phyloP scores from a whole-genome alignment of 2,329 filamentous ascomycete genomes.

The Colletotrichum sojae region DNA sequence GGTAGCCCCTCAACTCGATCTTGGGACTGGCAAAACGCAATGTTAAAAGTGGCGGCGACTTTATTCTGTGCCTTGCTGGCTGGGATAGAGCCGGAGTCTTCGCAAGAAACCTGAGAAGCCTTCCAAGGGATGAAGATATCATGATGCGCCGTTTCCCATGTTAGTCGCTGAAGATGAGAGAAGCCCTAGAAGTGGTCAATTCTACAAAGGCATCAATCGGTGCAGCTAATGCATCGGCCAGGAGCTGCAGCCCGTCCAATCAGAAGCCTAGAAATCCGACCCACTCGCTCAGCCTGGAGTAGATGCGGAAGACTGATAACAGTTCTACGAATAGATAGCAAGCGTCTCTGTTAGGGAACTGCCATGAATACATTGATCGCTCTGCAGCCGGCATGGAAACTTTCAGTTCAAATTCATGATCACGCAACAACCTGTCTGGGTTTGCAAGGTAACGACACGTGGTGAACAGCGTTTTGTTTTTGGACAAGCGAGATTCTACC shows the following conservation, averaged over 20 bases:
- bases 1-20: conserved; percentile 83
- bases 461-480: too few species aligned
- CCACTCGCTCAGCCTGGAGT: conserved; percentile 1
- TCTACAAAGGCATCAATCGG: not conserved
- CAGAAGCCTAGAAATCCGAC: not conserved
- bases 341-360: not conserved
- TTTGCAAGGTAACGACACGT: conserved; percentile 10
- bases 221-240: not conserved
- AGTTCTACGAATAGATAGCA: not conserved
- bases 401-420: not conserved
- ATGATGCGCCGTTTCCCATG: conserved; percentile 9
- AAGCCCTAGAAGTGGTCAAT: not conserved
- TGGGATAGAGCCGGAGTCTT: not conserved
- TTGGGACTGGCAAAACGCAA: conserved; percentile 28
- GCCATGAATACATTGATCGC: not conserved
- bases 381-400: not conserved
- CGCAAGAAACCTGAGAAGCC: not conserved
- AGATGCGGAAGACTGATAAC: not conserved
- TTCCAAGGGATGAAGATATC: not conserved
- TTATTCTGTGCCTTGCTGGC: not conserved
- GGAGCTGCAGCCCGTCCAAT: conserved; percentile 1
- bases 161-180: not conserved
- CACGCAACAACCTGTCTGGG: conserved; percentile 5
- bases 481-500: too few species aligned
- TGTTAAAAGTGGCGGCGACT: not conserved